phyloP scores from a whole-genome alignment of 306 rosid species.

The Casuarina cunninghamiana region DNA sequence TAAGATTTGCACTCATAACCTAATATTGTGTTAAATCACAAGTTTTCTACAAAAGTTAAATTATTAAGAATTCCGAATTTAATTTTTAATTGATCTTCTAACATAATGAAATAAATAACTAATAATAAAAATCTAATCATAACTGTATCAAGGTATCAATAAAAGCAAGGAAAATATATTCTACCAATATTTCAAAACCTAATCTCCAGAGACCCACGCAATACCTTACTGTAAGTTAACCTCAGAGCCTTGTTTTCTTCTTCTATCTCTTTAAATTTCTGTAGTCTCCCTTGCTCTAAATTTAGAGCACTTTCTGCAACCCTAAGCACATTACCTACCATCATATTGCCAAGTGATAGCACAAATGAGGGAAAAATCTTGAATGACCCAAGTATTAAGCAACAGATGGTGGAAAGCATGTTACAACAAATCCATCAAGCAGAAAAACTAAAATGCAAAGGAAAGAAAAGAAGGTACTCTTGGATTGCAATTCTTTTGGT shows the following conservation, averaged over 20 bases:
- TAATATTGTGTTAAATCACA: too few species aligned
- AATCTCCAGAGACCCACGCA: slow-evolving; percentile 17
- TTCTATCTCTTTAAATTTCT: slow-evolving; percentile 55
- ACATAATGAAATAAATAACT: slow-evolving; percentile 13
- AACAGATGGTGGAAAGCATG: not conserved
- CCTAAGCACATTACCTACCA: slow-evolving; percentile 54
- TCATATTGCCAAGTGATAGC: slow-evolving; percentile 24
- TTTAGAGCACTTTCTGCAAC: slow-evolving; percentile 69
- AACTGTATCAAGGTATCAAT: not conserved
- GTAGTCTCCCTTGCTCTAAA: slow-evolving; percentile 67
- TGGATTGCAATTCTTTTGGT: slow-evolving; percentile 17
- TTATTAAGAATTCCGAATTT: too few species aligned
- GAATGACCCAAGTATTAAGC: slow-evolving; percentile 8
- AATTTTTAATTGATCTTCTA: too few species aligned
- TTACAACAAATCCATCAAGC: slow-evolving; percentile 10
- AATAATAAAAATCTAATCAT: slow-evolving; percentile 17
- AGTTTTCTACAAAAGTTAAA: too few species aligned
- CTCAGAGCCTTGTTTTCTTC: slow-evolving; percentile 53
- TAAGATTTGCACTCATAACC: too few species aligned
- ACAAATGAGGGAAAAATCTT: slow-evolving; percentile 18
- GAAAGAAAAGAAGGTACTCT: slow-evolving; percentile 31
- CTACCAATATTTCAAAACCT: slow-evolving; percentile 1
- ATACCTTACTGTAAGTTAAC: slow-evolving; percentile 63
- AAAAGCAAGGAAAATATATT: slow-evolving; percentile 11
- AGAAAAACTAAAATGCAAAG: not conserved